Percentiles rank a stretch among this genome's conserved stretches.
These are phyloP conservation scores for Aspergillus sp. DNA, from an alignment of 2,329 filamentous ascomycete genomes.

Conservation along the genomic window DNA sequence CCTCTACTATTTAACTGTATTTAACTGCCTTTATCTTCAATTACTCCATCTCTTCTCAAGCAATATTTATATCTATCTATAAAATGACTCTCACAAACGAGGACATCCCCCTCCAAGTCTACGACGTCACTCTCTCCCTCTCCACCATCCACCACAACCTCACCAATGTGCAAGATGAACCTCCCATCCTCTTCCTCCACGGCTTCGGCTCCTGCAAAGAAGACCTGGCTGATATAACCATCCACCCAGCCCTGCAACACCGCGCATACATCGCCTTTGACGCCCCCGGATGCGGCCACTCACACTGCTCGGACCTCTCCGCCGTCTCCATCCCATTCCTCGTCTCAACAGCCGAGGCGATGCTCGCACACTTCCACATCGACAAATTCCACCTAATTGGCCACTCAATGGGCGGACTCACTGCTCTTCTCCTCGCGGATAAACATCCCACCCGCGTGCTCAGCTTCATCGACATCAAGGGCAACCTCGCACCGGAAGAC, in stretches of 20 bases:
- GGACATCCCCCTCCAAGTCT: conserved; percentile 10
- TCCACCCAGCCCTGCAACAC: conserved; percentile 10
- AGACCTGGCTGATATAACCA: conserved; percentile 14
- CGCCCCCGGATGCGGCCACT: conserved; percentile 19
- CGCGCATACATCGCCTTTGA: conserved; percentile 17
- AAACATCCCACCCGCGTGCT: conserved; percentile 8
- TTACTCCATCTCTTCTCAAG: too few relatives aligned
- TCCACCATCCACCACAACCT: conserved; percentile 15
- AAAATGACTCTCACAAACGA: too few relatives aligned
- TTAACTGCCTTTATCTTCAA: too few relatives aligned
- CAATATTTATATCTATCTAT: too few relatives aligned
- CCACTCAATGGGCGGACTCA: conserved; percentile 22
- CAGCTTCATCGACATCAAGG: conserved; percentile 21
- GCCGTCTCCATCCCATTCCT: conserved; percentile 18
- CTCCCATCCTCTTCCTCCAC: conserved; percentile 19
- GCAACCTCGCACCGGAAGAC: conserved; percentile 20
- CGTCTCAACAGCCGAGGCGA: conserved; percentile 14
- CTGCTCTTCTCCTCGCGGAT: conserved; percentile 16
- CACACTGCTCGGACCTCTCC: conserved; percentile 11
- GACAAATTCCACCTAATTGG: conserved; percentile 17
- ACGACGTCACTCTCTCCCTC: conserved; percentile 13
- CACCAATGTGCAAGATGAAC: not conserved
- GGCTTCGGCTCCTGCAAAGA: conserved; percentile 23
- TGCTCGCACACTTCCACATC: conserved; percentile 15
- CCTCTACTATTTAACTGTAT: too few relatives aligned